Evolutionary conservation across 1,284 basidiomycete species (phyloP).

Genomic region (Termitomyces sp.): DNA sequence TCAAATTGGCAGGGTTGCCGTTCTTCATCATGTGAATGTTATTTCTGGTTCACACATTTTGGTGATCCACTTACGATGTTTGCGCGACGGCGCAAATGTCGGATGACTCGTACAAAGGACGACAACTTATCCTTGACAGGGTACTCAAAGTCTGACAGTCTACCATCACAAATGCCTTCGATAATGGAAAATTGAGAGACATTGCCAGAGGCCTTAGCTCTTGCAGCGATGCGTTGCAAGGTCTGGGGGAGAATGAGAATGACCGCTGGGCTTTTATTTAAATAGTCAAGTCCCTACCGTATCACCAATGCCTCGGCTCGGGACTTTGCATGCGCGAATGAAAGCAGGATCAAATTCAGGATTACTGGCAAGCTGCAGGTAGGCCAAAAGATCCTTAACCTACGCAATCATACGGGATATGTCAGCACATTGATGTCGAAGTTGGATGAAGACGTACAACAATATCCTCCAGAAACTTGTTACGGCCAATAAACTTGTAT

Average conservation of each 20-base stretch:
- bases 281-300: conserved; percentile 45
- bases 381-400: conserved; percentile 85
- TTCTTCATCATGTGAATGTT: conserved; percentile 35
- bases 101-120: conserved; percentile 13
- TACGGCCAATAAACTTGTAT: conserved; percentile 65
- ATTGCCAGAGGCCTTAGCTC: conserved; percentile 9
- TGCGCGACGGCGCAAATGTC: neutral
- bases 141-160: conserved; percentile 13
- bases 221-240: conserved; percentile 12
- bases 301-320: conserved; percentile 73
- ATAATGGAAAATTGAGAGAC: conserved; percentile 13
- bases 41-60: too few species aligned
- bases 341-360: conserved; percentile 75
- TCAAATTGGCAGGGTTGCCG: conserved; percentile 59
- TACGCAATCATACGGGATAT: conserved; percentile 21
- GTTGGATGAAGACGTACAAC: conserved; percentile 1
- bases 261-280: neutral
- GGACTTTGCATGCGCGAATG: conserved; percentile 70
- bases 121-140: conserved; percentile 9
- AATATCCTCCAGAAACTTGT: conserved; percentile 17
- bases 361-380: conserved; percentile 83
- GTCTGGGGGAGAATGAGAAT: conserved; percentile 12
- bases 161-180: conserved; percentile 15
- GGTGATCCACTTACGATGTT: too few species aligned
- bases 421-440: neutral